Percentiles rank a stretch among this genome's conserved stretches.
phyloP scores from a whole-genome alignment of 148 eudicot genomes.

The Vaccinium corymbosum region DNA sequence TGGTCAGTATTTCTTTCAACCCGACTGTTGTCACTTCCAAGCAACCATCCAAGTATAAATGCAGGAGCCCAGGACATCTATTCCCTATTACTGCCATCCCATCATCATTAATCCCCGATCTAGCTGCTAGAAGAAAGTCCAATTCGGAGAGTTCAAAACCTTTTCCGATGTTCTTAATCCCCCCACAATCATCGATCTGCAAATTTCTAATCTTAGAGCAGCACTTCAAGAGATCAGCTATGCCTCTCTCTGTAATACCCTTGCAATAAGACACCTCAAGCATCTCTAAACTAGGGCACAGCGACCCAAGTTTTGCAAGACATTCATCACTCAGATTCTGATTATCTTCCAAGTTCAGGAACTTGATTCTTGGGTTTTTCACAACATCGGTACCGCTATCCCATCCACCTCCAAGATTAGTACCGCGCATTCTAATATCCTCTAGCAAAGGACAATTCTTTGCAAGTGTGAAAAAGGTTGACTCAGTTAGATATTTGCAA shows the following conservation, averaged over 20 bases:
- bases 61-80: constrained; percentile 41
- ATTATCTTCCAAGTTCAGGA: constrained; percentile 35
- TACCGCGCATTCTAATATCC: constrained; percentile 43
- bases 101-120: constrained; percentile 48
- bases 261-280: constrained; percentile 48
- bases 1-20: constrained; percentile 9
- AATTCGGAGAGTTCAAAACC: constrained; percentile 39
- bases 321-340: constrained; percentile 37
- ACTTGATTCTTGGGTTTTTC: constrained; percentile 28
- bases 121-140: constrained; percentile 37
- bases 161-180: constrained; percentile 44
- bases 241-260: constrained; percentile 39
- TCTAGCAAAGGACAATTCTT: constrained; percentile 43
- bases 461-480: constrained; percentile 37
- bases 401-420: constrained; percentile 33
- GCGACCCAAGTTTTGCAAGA: constrained; percentile 41
- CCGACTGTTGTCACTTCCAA: constrained; percentile 33
- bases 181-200: constrained; percentile 38
- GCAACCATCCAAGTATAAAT: constrained; percentile 51
- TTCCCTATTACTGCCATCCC: constrained; percentile 40
- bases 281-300: constrained; percentile 54
- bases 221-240: constrained; percentile 38
- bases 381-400: constrained; percentile 22
- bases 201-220: constrained; percentile 41
- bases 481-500: constrained; percentile 36